Base-by-base conservation (phyloP, 257 asterid species). In the Fraxinus cuspidata region DNA sequence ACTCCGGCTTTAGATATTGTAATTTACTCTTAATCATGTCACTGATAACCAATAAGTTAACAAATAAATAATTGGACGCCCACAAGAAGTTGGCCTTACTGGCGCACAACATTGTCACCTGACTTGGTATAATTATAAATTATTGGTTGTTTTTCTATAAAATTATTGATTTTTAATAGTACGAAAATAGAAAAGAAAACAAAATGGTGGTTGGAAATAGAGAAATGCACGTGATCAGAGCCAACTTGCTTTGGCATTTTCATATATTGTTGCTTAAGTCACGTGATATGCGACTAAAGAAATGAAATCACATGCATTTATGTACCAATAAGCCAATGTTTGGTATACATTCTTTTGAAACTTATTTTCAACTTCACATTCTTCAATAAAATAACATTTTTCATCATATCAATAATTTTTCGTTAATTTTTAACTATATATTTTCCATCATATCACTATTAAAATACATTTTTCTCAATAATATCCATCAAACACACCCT, bases 1-100 rank as follows among this genome's bases (percentile, higher is more conserved):
- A 25, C 16, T 63, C 13, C 40, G 66, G 44, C 27, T 42, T 25
- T 18, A 60, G 83, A 84, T 80, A 78, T 74, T 75, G 75, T 84
- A 42, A 31, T 71, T 66, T 77, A 74, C 37, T 71, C 68, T 56
- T 74, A 70, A 42, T 44, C 79, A 81, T 64, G 44, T 74, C 78
- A 70, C 81, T 32, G 71, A 27, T 8, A 47, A 25, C 0, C 2
- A 11, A 40, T 40, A 9, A 38, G 10, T 38, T 38, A 2, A n/a
- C 31, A 35, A 74, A 70, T 63, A 63, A 5, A 25, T 63, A 63
- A 63, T 63, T 63, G 69, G 19, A 25, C 32, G 19, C 25, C 34
- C 69, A 25, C 34, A 23, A 27, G 16, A 12, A 56, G 1, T 56
- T 56, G 65, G 11, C 65, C 2, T n/a, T 63, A 27, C 34, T 63